Base-by-base conservation (phyloP, 2,329 filamentous ascomycete genomes). In the Tolypocladium tropicale region DNA sequence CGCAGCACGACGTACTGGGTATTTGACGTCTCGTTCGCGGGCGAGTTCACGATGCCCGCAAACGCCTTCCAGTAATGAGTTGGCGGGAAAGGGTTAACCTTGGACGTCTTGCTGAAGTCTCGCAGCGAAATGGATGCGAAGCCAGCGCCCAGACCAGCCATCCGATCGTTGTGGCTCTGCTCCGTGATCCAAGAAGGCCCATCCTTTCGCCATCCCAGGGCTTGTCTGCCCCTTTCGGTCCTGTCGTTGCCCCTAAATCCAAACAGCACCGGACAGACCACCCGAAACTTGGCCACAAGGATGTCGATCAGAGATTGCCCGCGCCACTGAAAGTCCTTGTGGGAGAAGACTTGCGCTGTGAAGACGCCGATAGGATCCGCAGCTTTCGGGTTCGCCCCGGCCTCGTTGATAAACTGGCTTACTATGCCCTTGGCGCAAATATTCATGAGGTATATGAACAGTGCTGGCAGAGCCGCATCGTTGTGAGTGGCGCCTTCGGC, bases 331-430 rank as follows among this genome's bases (percentile, higher is more conserved):
- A 89, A 88, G 18, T 82, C 78, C 21, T 82, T 77, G 54, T 81
- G 78, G 1, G 88, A 86, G 67, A 95, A 93, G 33, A 95, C 79
- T 60, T 85, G 83, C 7, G 86, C 87, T 1, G 85, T 79, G 28
- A 92, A 77, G 28, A 93, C 82, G n/a, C 90, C 90, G 49, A 95
- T 80, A 0, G 89, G 86, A 62, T 94, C 88, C 11, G 89, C 90
- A 6, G 82, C 78, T 59, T 81, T 81, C 1, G 82, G 78, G 54
- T 83, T 82, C 28, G 83, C 79, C 12, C 79, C 78, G 51, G 83
- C 85, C 69, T 90, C 86, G 53, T 78, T 80, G 59, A 85, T 78
- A 63, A 87, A 85, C 61, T 91, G 88, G 51, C 78, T 80, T 58
- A 94, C 78, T 56, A 91, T 77, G 48, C 77, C 77, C 70, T 95